phyloP scores from a whole-genome alignment of 768 basidiomycete genomes.

The Chalciporus pseudorubinellus region DNA sequence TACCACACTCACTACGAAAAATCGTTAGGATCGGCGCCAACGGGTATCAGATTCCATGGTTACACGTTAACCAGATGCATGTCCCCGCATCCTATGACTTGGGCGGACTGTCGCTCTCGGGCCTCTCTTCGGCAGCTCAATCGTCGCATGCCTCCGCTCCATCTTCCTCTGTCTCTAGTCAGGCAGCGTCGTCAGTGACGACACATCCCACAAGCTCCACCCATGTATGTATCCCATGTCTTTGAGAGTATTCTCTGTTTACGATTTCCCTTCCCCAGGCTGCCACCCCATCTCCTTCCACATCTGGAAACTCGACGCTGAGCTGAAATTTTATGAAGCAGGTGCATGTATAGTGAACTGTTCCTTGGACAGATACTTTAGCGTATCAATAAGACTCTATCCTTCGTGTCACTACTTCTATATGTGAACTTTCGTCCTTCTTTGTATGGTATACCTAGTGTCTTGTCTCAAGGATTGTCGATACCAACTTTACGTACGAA shows the following conservation, averaged over 20 bases:
- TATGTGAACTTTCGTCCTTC: not conserved
- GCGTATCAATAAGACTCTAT: not conserved
- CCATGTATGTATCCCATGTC: not conserved
- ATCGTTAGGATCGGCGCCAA: conserved; percentile 41
- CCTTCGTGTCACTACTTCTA: not conserved
- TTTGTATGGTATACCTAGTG: not conserved
- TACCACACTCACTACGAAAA: not conserved
- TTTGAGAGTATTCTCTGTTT: too few relatives aligned
- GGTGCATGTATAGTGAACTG: not conserved
- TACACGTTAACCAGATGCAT: conserved; percentile 51
- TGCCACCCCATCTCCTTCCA: not conserved
- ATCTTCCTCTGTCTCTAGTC: not conserved
- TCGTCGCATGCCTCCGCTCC: conserved; percentile 5
- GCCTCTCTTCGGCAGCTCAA: conserved; percentile 18
- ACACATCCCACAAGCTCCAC: not conserved
- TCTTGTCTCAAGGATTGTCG: not conserved
- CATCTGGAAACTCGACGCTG: conserved; percentile 8
- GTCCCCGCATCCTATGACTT: conserved; percentile 51
- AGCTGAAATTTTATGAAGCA: not conserved
- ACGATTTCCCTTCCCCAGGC: not conserved
- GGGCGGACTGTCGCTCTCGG: conserved; percentile 14
- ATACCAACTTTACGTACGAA: not conserved
- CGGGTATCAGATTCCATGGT: conserved; percentile 66
- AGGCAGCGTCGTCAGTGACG: not conserved
- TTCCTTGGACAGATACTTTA: too few relatives aligned